Evolutionary conservation across 805 yeast species (phyloP).

Genomic region (Cyberlindnera petersonii): DNA sequence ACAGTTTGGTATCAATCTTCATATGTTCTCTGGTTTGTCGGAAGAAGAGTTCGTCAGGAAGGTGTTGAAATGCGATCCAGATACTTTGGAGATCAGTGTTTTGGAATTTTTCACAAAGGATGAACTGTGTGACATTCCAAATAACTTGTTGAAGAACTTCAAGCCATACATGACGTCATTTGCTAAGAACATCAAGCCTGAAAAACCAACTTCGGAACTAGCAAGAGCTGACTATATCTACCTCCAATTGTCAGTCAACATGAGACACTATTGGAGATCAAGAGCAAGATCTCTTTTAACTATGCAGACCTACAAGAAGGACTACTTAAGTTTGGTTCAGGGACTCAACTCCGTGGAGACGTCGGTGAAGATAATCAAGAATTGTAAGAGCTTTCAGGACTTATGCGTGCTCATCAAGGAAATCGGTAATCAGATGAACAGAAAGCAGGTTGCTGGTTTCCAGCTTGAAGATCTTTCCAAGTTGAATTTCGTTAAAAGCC

Average conservation of each 20-base stretch:
- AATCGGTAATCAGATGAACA: slow-evolving; percentile 97
- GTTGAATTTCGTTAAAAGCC: slow-evolving; percentile 86
- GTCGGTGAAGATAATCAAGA: slow-evolving; percentile 63
- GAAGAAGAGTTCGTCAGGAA: slow-evolving; percentile 68
- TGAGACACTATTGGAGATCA: slow-evolving; percentile 88
- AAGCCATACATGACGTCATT: slow-evolving; percentile 77
- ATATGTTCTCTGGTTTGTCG: slow-evolving; percentile 57
- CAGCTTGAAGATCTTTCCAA: slow-evolving; percentile 85
- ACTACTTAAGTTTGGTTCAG: slow-evolving; percentile 63
- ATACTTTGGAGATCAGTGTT: slow-evolving; percentile 63
- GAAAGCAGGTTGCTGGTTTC: slow-evolving; percentile 92
- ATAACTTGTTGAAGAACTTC: slow-evolving; percentile 62
- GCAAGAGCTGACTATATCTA: slow-evolving; percentile 86
- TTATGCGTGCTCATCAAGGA: slow-evolving; percentile 81
- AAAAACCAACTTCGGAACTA: slow-evolving; percentile 69
- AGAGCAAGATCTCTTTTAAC: slow-evolving; percentile 81
- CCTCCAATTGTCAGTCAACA: slow-evolving; percentile 75
- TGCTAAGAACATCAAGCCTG: slow-evolving; percentile 41
- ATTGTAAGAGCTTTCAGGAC: slow-evolving; percentile 62
- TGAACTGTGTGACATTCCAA: slow-evolving; percentile 71
- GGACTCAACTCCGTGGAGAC: slow-evolving; percentile 69
- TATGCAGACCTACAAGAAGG: slow-evolving; percentile 68
- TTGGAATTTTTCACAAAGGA: slow-evolving; percentile 81
- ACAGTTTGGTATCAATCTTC: slow-evolving; percentile 91
- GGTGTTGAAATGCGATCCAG: slow-evolving; percentile 71